phyloP scores from a whole-genome alignment of 768 basidiomycete genomes.

The Mycena vulgaris region DNA sequence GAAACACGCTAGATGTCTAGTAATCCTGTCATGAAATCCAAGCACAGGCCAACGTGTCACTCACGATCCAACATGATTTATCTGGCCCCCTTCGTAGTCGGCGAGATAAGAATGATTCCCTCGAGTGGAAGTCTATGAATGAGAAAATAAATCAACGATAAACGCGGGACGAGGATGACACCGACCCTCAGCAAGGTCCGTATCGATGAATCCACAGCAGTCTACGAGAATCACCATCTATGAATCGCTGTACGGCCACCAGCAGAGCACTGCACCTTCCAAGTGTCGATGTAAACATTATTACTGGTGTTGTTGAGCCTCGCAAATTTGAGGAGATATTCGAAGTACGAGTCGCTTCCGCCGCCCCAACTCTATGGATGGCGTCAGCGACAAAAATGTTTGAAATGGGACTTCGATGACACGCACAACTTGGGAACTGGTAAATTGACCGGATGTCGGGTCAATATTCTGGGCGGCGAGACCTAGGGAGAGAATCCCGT shows the following conservation, averaged over 20 bases:
- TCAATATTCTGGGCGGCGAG: slow-evolving; percentile 74
- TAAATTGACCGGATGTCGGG: slow-evolving; percentile 64
- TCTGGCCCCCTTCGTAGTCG: slow-evolving; percentile 64
- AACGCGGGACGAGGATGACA: slow-evolving; percentile 3
- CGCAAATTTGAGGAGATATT: slow-evolving; percentile 82
- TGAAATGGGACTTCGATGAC: background rate
- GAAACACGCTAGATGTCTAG: slow-evolving; percentile 78
- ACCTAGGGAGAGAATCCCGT: slow-evolving; percentile 47
- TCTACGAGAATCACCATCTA: slow-evolving; percentile 41
- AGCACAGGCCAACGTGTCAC: background rate
- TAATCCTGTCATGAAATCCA: background rate
- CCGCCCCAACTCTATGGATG: slow-evolving; percentile 76
- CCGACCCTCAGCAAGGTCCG: slow-evolving; percentile 67
- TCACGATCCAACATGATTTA: slow-evolving; percentile 73
- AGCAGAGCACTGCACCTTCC: slow-evolving; percentile 50
- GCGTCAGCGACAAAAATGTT: background rate
- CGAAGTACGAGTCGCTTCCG: slow-evolving; percentile 83
- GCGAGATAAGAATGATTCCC: slow-evolving; percentile 75
- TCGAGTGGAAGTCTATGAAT: slow-evolving; percentile 72
- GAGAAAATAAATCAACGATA: background rate
- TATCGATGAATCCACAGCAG: slow-evolving; percentile 82
- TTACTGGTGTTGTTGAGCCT: slow-evolving; percentile 78
- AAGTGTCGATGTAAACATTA: slow-evolving; percentile 74
- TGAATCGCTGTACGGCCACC: background rate
- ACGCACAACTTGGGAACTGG: slow-evolving; percentile 65